Base-by-base conservation (phyloP, 164 flowering plant genomes). In the Tetracentron sinense region DNA sequence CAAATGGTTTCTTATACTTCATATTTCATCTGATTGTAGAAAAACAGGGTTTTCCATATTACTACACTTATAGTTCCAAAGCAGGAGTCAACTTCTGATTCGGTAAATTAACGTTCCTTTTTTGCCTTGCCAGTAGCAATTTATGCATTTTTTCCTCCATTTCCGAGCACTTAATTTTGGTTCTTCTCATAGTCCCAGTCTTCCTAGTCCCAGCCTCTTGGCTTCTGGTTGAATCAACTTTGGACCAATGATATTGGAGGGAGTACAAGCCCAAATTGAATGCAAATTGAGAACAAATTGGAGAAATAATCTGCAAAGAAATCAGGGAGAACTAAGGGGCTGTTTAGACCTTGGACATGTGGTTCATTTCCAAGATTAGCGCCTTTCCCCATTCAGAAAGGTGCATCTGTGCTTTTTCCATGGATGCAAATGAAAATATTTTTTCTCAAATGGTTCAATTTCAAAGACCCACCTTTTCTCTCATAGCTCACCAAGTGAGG, bases 51-150 rank as follows among this genome's bases (percentile, higher is more conserved):
- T 49, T 94, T 94, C 63, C 83, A 69, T 68, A 67, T 94, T 35
- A 86, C 97, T 12, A 82, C 97, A 56, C 87, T 94, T 38, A 94
- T 94, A 56, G 86, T 94, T 52, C 99, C 99, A 26, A 94, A 94
- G 81, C 99, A 94, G 74, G 97, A 94, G 71, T 86, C 95, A 21
- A 94, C 97, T 25, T 83, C 98, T 38, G 83, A 94, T 75, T 73
- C 96, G 66, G 98, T 94, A 83, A 78, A 69, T 33, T n/a, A n/a
- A 42, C 42, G 52, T 33, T 65, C 54, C 14, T 53, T 56, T 3
- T 31, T 0, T 8, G 48, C 11, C 26, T 20, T 49, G 42, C 4
- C 54, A 27, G 20, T 5, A 42, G 26, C 44, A 21, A 19, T 20
- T 30, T 35, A 15, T 42, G 53, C 20, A 50, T 21, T 30, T 22